Base-by-base conservation (phyloP, 345 rosid species). In the Hibiscus syriacus region DNA sequence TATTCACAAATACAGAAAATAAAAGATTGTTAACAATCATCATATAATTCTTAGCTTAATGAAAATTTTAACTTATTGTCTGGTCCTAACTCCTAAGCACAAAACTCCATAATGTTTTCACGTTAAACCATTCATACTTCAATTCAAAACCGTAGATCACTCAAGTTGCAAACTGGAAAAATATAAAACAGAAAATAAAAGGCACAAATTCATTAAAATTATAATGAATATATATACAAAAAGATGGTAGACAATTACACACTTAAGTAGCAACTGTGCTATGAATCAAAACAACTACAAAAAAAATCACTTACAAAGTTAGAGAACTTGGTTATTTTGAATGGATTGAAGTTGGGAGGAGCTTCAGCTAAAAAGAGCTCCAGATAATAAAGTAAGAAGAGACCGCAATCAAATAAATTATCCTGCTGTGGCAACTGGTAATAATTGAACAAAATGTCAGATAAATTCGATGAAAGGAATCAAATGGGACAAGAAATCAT, bases 361-460 rank as follows among this genome's bases (percentile, higher is more conserved):
- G n/a, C n/a, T n/a, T n/a, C n/a, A n/a, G n/a, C n/a, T n/a, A n/a
- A n/a, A n/a, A n/a, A n/a, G n/a, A n/a, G n/a, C n/a, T n/a, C n/a
- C n/a, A n/a, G n/a, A n/a, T n/a, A n/a, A n/a, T n/a, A n/a, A n/a
- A n/a, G n/a, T n/a, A n/a, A n/a, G n/a, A n/a, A n/a, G n/a, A n/a
- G n/a, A n/a, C n/a, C n/a, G n/a, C n/a, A n/a, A n/a, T 93, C 99
- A 82, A 73, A 93, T 41, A 86, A 89, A 78, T 93, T 93, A 72
- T 93, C 97, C 79, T 93, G 99, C 83, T 93, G 99, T 32, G 99
- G 99, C 76, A 93, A 82, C 99, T 93, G 86, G 66, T 22, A 79
- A 67, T 72, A 70, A 70, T 70, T 56, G 55, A 64, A 62, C 38
- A 60, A 60, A 64, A 67, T 16, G 73, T 7, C 2, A 57, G 39